Percentiles rank a stretch among this genome's conserved stretches.
These are phyloP conservation scores for Hygrocybe coccinea DNA, from an alignment of 768 basidiomycete genomes.

Conservation along the genomic window DNA sequence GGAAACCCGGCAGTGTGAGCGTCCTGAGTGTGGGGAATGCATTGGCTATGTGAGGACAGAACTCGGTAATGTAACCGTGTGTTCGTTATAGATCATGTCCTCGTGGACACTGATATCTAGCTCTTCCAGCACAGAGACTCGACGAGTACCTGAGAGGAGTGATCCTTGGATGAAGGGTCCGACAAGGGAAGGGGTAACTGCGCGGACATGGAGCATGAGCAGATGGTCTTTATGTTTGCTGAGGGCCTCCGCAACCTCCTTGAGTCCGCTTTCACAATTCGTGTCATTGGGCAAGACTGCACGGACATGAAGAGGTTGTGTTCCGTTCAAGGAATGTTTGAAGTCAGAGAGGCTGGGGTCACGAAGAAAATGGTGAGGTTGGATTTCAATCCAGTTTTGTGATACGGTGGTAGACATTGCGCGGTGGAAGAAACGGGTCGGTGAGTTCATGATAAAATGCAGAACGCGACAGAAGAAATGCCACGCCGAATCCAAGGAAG, in stretches of 20 bases:
- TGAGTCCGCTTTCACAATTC: not conserved
- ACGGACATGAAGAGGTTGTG: not conserved
- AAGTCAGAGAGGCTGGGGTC: not conserved
- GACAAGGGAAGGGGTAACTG: not conserved
- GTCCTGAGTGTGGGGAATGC: not conserved
- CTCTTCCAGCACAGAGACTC: not conserved
- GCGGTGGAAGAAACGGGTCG: not conserved
- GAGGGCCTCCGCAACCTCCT: not conserved
- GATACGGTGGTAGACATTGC: not conserved
- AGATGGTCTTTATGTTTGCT: not conserved
- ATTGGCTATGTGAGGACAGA: not conserved
- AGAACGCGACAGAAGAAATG: not conserved
- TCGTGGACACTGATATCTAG: not conserved
- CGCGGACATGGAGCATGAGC: not conserved
- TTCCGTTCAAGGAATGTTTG: not conserved
- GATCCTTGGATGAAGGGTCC: not conserved
- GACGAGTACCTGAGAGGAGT: not conserved
- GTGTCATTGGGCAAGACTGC: not conserved
- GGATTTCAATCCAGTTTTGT: not conserved
- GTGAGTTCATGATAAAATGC: not conserved
- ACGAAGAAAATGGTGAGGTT: not conserved
- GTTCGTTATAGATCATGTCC: not conserved
- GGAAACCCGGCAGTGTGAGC: not conserved
- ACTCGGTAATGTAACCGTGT: not conserved
- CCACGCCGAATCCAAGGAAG: not conserved